A percentile compares a stretch with the other conserved stretches of the same genome.
phyloP scores from a whole-genome alignment of 2,329 filamentous ascomycete genomes.

The Clarireedia sp. region DNA sequence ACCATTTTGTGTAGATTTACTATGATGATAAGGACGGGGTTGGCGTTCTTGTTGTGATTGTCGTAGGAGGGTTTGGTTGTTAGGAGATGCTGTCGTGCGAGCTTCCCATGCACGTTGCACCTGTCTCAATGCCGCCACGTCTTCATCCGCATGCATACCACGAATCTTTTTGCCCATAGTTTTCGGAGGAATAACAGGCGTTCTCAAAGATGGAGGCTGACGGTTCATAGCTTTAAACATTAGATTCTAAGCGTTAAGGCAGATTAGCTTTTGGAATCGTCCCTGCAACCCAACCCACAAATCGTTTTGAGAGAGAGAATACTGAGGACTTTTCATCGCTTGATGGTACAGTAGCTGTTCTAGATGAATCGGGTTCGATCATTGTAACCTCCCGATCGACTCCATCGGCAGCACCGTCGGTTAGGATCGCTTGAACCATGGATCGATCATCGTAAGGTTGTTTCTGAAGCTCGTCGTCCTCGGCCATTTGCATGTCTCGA shows the following conservation, averaged over 20 bases:
- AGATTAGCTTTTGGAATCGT: constrained; percentile 4
- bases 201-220: constrained; percentile 3
- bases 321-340: not conserved
- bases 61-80: not conserved
- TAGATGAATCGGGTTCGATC: too few species aligned
- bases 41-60: not conserved
- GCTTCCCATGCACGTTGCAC: not conserved
- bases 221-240: constrained; percentile 5
- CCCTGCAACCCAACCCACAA: not conserved
- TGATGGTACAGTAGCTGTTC: not conserved
- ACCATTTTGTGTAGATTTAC: not conserved
- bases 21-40: not conserved
- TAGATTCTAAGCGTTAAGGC: not conserved
- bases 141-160: not conserved
- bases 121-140: not conserved
- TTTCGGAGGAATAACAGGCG: not conserved
- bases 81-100: not conserved
- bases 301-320: not conserved
- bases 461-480: too few species aligned
- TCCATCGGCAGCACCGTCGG: too few species aligned
- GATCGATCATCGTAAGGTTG: too few species aligned
- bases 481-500: not conserved
- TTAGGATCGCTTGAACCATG: too few species aligned
- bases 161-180: not conserved
- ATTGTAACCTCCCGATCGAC: too few species aligned